Base-by-base conservation (phyloP, 768 basidiomycete genomes). In the Hericium coralloides region DNA sequence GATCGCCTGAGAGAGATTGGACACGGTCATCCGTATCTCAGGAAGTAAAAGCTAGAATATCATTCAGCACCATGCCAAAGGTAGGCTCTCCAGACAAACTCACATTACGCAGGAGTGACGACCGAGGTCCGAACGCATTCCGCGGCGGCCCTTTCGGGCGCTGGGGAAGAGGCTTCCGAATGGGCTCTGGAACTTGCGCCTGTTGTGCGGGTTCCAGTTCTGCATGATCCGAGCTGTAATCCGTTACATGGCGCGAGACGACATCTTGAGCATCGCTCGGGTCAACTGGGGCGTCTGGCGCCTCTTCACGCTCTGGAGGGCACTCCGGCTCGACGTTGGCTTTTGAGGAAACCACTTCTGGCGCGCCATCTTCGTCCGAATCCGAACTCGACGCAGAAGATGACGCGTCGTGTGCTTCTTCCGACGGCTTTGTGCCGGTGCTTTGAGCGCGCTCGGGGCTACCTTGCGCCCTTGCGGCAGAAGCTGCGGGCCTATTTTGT, bases 1-100 rank as follows among this genome's bases (percentile, higher is more conserved):
- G 60, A 97, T 90, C 4, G 90, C 92, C 68, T 98, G 95, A 0
- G 93, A 93, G 4, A 98, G 76, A 69, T 94, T 94, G 1, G 92
- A 95, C 4, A 94, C 79, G 0, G 94, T 95, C 61, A 89, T 77
- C 26, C 87, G 82, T 39, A 95, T 93, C 67, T 95, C 93, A 12
- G 87, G 89, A 18, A 87, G 73, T 4, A 97, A 77, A 12, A 97
- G 73, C 90, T 94, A 63, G 36, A 55, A 22, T 26, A 36, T 15
- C 51, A 41, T 22, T n/a, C 10, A 52, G 38, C 52, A 9, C 56
- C 8, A 14, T 26, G 18, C 8, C 41, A 36, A 2, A 31, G 22
- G 64, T 49, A 66, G 52, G 53, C 50, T 17, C 50, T 17, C 3
- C 20, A 50, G 23, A 22, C 6, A 23, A n/a, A 70, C 83, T 67